These are phyloP conservation scores for Tylopilus subfusipes DNA, from an alignment of 768 basidiomycete genomes.

Conservation along the genomic window DNA sequence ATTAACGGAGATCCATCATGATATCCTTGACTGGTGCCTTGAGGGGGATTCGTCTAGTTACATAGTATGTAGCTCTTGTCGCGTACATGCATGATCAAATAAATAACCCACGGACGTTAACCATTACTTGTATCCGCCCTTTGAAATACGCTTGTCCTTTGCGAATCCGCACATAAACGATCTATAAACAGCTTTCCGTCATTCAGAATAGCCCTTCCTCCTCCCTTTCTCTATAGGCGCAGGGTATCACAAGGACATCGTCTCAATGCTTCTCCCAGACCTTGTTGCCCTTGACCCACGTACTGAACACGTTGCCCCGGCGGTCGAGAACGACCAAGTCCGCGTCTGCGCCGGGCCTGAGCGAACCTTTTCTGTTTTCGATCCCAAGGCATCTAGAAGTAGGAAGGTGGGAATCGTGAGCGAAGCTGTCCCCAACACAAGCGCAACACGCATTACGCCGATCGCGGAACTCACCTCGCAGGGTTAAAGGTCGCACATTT, in stretches of 20 bases:
- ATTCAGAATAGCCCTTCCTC: too few species aligned
- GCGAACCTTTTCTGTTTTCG: conserved; percentile 74
- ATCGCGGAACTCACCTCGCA: conserved; percentile 51
- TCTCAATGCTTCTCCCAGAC: conserved; percentile 51
- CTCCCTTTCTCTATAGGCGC: background rate
- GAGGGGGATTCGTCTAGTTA: too few species aligned
- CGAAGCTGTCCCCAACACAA: too few species aligned
- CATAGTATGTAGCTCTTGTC: too few species aligned
- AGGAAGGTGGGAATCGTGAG: background rate
- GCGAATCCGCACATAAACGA: background rate
- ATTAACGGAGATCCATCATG: too few species aligned
- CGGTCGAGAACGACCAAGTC: conserved; percentile 77
- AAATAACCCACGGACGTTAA: background rate
- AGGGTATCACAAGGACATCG: background rate
- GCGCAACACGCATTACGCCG: background rate
- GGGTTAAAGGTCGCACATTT: conserved; percentile 84
- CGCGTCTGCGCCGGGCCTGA: conserved; percentile 80
- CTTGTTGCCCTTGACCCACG: conserved; percentile 75
- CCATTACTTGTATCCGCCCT: background rate
- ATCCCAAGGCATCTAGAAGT: conserved; percentile 66
- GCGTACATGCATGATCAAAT: background rate
- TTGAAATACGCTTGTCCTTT: background rate
- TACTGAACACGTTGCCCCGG: conserved; percentile 60
- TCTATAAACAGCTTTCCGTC: background rate
- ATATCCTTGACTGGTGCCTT: too few species aligned